phyloP scores from a whole-genome alignment of 257 asterid species.

The Jasminum sambac region DNA sequence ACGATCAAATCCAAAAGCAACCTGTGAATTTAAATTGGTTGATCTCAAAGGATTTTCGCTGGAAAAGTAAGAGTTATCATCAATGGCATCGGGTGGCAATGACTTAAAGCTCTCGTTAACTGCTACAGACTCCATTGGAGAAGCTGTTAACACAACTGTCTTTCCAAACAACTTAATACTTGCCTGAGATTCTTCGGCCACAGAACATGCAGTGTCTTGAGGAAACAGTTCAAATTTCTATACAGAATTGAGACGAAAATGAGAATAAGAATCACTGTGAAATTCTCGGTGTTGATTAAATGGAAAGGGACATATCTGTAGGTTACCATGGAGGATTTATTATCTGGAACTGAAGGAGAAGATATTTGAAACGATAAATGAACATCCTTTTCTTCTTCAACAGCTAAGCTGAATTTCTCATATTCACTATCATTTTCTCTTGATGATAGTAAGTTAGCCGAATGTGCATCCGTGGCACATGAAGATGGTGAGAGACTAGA shows the following conservation, averaged over 20 bases:
- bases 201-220: slow-evolving; percentile 37
- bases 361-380: slow-evolving; percentile 30
- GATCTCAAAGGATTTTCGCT: slow-evolving; percentile 18
- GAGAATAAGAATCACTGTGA: neutral
- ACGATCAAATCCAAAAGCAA: slow-evolving; percentile 31
- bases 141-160: slow-evolving; percentile 50
- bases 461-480: slow-evolving; percentile 45
- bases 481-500: slow-evolving; percentile 54
- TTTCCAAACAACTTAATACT: slow-evolving; percentile 76
- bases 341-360: slow-evolving; percentile 26
- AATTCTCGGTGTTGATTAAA: neutral
- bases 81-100: slow-evolving; percentile 17
- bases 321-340: slow-evolving; percentile 42
- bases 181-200: slow-evolving; percentile 31
- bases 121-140: slow-evolving; percentile 31
- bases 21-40: slow-evolving; percentile 32
- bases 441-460: slow-evolving; percentile 30
- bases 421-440: slow-evolving; percentile 42
- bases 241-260: slow-evolving; percentile 14
- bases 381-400: slow-evolving; percentile 34
- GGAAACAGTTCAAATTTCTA: slow-evolving; percentile 59
- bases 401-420: slow-evolving; percentile 34
- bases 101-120: slow-evolving; percentile 24
- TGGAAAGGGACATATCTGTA: neutral
- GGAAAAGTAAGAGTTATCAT: slow-evolving; percentile 24